Evolutionary conservation across 257 asterid genomes (phyloP), one percentile per base, ranked within the genome.

Genomic region (Rauvolfia tetraphylla): DNA sequence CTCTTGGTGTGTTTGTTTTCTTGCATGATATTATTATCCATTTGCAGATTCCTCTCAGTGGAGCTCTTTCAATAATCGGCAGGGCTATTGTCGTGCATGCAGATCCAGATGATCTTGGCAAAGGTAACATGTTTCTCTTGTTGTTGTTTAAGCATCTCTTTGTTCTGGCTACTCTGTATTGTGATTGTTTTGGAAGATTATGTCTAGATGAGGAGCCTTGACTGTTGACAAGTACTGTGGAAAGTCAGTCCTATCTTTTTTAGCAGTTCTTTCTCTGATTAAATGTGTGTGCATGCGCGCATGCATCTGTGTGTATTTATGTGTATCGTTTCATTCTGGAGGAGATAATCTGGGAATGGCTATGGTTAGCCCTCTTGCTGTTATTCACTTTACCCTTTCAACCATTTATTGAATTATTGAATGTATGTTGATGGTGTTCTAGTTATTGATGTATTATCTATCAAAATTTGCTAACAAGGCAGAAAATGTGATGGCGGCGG

Each of bases 21-120:
- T 29, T 46, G 38, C 61, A n/a, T 56, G 48, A 61, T 4, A 66
- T 12, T 2, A 23, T 58, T 14, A 15, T 58, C 31, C 13, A 36
- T 39, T 67, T 36, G 72, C 86, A 95, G 99, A 89, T 95, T 76
- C 97, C 97, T 59, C 91, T 95, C 56, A 80, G 85, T 41, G 98
- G 99, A 78, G 86, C 90, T 25, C 73, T 89, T 81, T 91, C 97
- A 75, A 85, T 95, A 33, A 82, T 92, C 75, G 98, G 98, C 79
- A 87, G 98, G 80, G 98, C 98, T 44, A 92, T 92, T 17, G 99
- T 95, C 58, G 96, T 95, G 68, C 99, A 95, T 83, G 94, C 86
- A 46, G 99, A 95, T 81, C 93, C 96, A 62, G 99, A 95, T 84
- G 99, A 92, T 85, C 92, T 94, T 56, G 98, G 97, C 78, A 89